Percentiles rank a stretch among this genome's conserved stretches.
Conservation (phyloP, 345 rosid species). For the Leavenworthia alabamica region DNA sequence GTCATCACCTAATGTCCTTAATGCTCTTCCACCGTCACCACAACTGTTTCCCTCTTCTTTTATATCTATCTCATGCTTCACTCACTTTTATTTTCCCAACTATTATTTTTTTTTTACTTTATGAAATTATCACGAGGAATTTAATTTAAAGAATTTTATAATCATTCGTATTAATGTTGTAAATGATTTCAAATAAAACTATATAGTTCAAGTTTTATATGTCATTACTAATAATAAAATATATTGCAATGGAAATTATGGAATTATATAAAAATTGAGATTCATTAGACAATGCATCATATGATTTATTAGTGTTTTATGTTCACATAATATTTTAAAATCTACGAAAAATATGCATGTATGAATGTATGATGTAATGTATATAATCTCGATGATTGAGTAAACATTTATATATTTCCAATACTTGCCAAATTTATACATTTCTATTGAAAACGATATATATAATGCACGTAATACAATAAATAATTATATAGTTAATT, state of each 20-base stretch:
- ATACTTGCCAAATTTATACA: conserved; percentile 10
- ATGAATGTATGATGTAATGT: background rate
- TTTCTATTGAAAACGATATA: background rate
- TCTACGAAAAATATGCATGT: background rate
- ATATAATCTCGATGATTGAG: background rate
- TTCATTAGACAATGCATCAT: background rate
- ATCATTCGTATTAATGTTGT: background rate
- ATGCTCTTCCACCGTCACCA: conserved; percentile 26
- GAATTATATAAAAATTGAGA: background rate
- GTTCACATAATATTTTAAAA: background rate
- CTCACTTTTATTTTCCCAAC: conserved; percentile 14
- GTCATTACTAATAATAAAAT: background rate
- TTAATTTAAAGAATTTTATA: background rate
- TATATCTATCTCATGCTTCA: conserved; percentile 26
- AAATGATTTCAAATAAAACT: background rate
- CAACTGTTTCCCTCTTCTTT: conserved; percentile 25
- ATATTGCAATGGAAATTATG: background rate
- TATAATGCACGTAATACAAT: background rate
- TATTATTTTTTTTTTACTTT: background rate
- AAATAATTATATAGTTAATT: background rate
- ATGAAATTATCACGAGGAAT: background rate
- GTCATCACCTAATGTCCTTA: conserved; percentile 24
- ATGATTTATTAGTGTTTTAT: background rate
- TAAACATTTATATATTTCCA: background rate
- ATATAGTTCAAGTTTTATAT: background rate